A percentile compares a stretch with the other conserved stretches of the same genome.
Conservation (phyloP, 768 basidiomycete genomes). For the Lactarius evosmus region DNA sequence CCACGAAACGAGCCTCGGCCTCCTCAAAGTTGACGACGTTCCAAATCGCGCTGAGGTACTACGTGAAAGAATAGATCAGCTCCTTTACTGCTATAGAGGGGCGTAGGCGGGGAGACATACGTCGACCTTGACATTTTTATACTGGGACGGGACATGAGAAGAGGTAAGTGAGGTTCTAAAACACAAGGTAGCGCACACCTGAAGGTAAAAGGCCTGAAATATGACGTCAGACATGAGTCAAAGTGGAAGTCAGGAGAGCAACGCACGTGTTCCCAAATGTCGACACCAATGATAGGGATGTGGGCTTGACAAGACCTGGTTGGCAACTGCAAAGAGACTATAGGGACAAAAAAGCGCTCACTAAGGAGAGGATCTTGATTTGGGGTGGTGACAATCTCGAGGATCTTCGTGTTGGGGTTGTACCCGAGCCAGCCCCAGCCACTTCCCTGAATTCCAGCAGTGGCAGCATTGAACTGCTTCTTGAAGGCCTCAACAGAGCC, state of each 20-base stretch:
- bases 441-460: conserved; percentile 91
- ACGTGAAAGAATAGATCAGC: conserved; percentile 10
- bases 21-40: conserved; percentile 94
- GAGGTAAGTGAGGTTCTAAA: not conserved
- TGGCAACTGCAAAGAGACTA: conserved; percentile 1
- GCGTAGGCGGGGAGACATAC: conserved; percentile 47
- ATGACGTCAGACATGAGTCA: conserved; percentile 50
- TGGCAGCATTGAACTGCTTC: conserved; percentile 79
- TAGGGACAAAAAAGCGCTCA: conserved; percentile 32
- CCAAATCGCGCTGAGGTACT: conserved; percentile 97
- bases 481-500: conserved; percentile 86
- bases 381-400: conserved; percentile 89
- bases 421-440: conserved; percentile 99
- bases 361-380: conserved; percentile 93
- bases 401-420: conserved; percentile 59
- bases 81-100: not conserved
- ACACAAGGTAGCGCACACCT: conserved; percentile 8
- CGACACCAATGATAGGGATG: conserved; percentile 89
- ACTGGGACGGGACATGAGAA: conserved; percentile 41
- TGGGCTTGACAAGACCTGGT: conserved; percentile 50
- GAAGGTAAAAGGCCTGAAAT: conserved; percentile 22
- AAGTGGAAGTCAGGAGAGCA: conserved; percentile 25
- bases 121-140: conserved; percentile 91
- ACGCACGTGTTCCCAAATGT: conserved; percentile 88
- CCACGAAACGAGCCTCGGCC: conserved; percentile 60